These are phyloP conservation scores for Dalbergia oliveri DNA, from an alignment of 306 rosid genomes.

Conservation along the genomic window DNA sequence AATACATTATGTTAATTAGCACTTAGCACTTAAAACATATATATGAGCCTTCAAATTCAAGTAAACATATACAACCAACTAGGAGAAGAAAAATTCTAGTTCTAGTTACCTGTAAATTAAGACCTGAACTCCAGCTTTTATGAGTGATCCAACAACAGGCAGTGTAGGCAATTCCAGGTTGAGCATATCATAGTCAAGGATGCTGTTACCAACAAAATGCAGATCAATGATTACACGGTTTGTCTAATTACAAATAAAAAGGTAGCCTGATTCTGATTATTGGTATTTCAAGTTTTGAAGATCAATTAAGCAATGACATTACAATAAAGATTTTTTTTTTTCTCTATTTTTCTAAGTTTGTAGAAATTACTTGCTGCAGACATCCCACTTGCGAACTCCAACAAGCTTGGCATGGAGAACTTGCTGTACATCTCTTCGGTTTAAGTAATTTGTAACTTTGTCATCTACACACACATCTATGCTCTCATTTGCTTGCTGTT, in stretches of 20 bases:
- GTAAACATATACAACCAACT: neutral
- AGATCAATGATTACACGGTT: neutral
- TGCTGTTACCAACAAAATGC: constrained; percentile 47
- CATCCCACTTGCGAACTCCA: constrained; percentile 81
- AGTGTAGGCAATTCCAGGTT: constrained; percentile 82
- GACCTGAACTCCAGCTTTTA: constrained; percentile 78
- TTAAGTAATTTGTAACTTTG: constrained; percentile 78
- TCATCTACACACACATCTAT: constrained; percentile 94
- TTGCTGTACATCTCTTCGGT: constrained; percentile 75
- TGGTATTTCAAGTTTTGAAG: neutral
- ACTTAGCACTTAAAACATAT: neutral
- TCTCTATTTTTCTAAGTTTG: neutral
- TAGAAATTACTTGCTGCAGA: constrained; percentile 78
- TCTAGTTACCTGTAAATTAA: constrained; percentile 77
- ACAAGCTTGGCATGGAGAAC: constrained; percentile 84
- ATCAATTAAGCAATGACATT: neutral
- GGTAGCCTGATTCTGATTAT: neutral
- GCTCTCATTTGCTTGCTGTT: constrained; percentile 70
- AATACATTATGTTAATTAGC: neutral
- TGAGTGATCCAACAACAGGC: constrained; percentile 68
- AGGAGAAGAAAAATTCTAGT: neutral
- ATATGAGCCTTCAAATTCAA: neutral
- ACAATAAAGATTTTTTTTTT: neutral
- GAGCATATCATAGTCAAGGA: constrained; percentile 74
- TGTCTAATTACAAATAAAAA: neutral